A percentile compares a stretch with the other conserved stretches of the same genome.
These are phyloP conservation scores for Zostera marina DNA, from an alignment of 116 monocot genomes.

Conservation along the genomic window DNA sequence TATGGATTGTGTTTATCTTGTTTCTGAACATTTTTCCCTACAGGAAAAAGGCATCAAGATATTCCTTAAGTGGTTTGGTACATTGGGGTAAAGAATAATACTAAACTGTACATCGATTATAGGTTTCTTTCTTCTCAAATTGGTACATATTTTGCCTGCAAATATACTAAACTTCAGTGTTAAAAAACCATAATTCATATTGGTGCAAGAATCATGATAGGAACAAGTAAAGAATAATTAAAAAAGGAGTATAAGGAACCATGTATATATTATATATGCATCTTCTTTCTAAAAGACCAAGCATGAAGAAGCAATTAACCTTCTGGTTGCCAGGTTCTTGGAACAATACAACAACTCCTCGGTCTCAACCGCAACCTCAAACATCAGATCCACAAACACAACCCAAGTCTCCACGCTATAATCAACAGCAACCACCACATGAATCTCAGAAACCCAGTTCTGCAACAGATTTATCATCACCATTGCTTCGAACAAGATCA, in stretches of 20 bases:
- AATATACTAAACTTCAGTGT: neutral
- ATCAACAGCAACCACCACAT: constrained; percentile 1
- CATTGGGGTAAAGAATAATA: neutral
- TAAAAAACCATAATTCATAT: neutral
- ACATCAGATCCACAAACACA: neutral
- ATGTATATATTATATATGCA: neutral
- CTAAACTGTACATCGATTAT: neutral
- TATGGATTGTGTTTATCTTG: neutral
- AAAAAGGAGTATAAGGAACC: neutral
- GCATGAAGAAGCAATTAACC: constrained; percentile 1
- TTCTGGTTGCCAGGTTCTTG: constrained; percentile 6
- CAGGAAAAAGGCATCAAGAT: neutral
- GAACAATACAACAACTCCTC: neutral
- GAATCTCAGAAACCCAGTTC: neutral
- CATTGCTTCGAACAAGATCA: neutral
- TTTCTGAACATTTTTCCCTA: neutral
- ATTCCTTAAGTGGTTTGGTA: neutral
- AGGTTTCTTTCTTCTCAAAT: neutral
- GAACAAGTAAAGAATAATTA: neutral
- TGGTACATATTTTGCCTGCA: neutral
- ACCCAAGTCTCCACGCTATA: neutral
- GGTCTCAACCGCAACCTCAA: neutral
- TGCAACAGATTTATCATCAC: neutral
- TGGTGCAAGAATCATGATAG: neutral
- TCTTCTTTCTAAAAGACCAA: neutral